Conservation (phyloP, 2,329 filamentous ascomycete genomes). For the Pleurostoma richardsiae region DNA sequence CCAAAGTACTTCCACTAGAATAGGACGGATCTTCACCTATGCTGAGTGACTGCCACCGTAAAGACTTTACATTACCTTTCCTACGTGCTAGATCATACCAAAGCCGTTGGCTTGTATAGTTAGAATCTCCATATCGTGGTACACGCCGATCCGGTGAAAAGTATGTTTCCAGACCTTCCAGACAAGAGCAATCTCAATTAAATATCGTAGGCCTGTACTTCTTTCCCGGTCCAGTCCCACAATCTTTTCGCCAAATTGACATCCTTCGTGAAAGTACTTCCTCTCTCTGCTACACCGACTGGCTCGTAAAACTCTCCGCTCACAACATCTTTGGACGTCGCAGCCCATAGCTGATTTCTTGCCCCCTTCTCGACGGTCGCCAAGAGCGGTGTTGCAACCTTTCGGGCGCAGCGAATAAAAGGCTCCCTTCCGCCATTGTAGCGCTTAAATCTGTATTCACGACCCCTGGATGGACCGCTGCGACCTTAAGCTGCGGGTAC, state of each 20-base stretch:
- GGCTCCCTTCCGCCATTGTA: neutral
- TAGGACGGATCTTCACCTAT: too few species aligned
- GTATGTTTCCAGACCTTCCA: too few species aligned
- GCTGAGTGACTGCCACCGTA: too few species aligned
- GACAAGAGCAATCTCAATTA: too few species aligned
- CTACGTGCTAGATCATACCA: too few species aligned
- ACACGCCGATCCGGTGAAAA: too few species aligned
- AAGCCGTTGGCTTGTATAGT: too few species aligned
- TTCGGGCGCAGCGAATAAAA: neutral
- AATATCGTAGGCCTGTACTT: slow-evolving; percentile 6
- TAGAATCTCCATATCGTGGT: too few species aligned
- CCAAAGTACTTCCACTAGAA: slow-evolving; percentile 17
- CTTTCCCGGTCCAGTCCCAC: slow-evolving; percentile 26
- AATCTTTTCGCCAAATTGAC: slow-evolving; percentile 15
- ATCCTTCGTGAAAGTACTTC: slow-evolving; percentile 11
- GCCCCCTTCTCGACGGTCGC: slow-evolving; percentile 21
- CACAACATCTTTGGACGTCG: slow-evolving; percentile 22
- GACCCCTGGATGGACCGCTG: slow-evolving; percentile 20
- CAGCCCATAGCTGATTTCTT: slow-evolving; percentile 37
- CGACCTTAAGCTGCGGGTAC: slow-evolving; percentile 17
- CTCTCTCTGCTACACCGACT: slow-evolving; percentile 17
- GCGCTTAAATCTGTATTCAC: slow-evolving; percentile 16
- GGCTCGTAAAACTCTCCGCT: slow-evolving; percentile 27
- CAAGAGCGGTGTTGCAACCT: neutral
- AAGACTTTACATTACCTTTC: too few species aligned